Base-by-base conservation (phyloP, 2,329 filamentous ascomycete genomes). In the Paecilomyces dactylethromorphus region DNA sequence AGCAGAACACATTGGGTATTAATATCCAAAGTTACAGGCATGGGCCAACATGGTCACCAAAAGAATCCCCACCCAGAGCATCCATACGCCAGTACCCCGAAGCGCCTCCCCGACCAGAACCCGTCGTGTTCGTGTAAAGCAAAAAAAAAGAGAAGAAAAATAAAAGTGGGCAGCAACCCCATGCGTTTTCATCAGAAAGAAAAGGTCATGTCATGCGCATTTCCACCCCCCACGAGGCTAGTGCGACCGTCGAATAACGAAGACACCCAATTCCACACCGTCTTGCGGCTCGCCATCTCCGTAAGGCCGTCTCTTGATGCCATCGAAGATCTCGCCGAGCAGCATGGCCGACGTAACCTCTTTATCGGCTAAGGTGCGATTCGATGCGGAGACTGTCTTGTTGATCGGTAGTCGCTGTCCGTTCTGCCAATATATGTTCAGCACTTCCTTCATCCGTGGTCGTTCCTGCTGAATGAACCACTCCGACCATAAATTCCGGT, bases 401-500 rank as follows among this genome's bases (percentile, higher is more conserved):
- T 63, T 69, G 2, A 64, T 60, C 7, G 74, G 69, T 3, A 72
- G 63, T 8, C 72, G 70, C 12, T 71, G 70, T 49, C 71, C 69
- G 24, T 74, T 77, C 56, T 74, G 69, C 71, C 74, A 78, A 61
- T 79, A 76, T 21, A 72, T 57, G 39, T 68, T 72, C 55, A 80
- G 68, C 4, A 81, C 74, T 31, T 82, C 80, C 60, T 83, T 79
- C 55, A 87, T 81, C 13, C 84, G 78, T 11, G 80, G 76, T 64
- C 84, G 84, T 67, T 87, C 85, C 66, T 88, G 85, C 66, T 85
- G 83, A 53, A 84, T 80, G 77, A 83, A 87, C 85, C 84, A 87
- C 58, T 86, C 81, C 32, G 80, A 78, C 85, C 85, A 88, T 2
- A 81, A 76, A 21, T 77, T 73, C 29, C 83, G 76, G 56, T 81